Evolutionary conservation across 2,329 filamentous ascomycete species (phyloP).

Genomic region (Colletotrichum gigasporum): DNA sequence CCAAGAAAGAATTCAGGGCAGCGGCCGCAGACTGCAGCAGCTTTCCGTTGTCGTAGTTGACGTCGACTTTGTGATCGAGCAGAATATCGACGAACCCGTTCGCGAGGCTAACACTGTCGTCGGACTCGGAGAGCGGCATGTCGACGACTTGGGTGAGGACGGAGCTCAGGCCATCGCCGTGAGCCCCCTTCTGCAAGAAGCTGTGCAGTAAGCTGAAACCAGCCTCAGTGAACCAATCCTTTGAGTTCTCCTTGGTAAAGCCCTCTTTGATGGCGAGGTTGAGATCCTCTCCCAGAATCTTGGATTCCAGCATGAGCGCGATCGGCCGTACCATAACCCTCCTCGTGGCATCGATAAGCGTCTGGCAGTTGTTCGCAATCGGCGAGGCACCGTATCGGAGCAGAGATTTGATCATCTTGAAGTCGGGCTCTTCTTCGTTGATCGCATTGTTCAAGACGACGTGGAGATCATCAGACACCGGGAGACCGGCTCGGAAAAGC

Average conservation of each 20-base stretch:
- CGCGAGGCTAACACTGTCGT: slow-evolving; percentile 49
- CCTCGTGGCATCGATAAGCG: slow-evolving; percentile 58
- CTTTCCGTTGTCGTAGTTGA: slow-evolving; percentile 58
- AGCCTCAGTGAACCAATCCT: slow-evolving; percentile 55
- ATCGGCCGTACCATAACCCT: slow-evolving; percentile 50
- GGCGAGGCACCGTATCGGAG: slow-evolving; percentile 60
- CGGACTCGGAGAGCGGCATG: slow-evolving; percentile 42
- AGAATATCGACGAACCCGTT: slow-evolving; percentile 56
- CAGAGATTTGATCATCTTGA: slow-evolving; percentile 26
- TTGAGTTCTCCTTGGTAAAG: slow-evolving; percentile 51
- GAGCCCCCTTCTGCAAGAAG: slow-evolving; percentile 59
- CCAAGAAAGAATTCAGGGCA: slow-evolving; percentile 59
- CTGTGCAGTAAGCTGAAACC: slow-evolving; percentile 58
- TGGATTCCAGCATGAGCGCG: slow-evolving; percentile 50
- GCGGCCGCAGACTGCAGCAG: slow-evolving; percentile 64
- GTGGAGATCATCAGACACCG: slow-evolving; percentile 59
- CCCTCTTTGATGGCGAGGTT: slow-evolving; percentile 54
- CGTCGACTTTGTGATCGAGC: slow-evolving; percentile 51
- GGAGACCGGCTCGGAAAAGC: slow-evolving; percentile 61
- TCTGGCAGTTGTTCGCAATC: slow-evolving; percentile 59
- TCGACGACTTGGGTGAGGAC: slow-evolving; percentile 58
- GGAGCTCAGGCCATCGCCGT: slow-evolving; percentile 54
- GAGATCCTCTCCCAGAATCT: slow-evolving; percentile 53
- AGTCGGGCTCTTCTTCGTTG: slow-evolving; percentile 54
- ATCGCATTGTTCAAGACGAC: slow-evolving; percentile 60